phyloP scores from a whole-genome alignment of 305 asterid species.

The Ilex paraguariensis region DNA sequence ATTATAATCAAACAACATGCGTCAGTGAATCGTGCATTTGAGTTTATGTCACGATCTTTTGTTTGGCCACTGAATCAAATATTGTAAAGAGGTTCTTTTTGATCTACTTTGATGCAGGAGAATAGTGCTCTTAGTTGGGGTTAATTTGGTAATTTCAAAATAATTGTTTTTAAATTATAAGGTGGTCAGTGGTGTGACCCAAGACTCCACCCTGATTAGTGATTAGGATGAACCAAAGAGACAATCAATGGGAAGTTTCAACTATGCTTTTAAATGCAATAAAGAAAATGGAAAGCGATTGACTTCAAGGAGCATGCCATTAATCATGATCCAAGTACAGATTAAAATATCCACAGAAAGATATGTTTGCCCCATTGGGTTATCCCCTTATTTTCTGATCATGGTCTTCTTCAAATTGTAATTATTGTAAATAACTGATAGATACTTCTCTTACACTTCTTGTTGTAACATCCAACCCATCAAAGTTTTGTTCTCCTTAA shows the following conservation, averaged over 20 bases:
- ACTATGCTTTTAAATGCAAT: slow-evolving; percentile 15
- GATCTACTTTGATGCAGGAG: too few relatives aligned
- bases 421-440: slow-evolving; percentile 7
- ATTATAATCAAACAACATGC: too few relatives aligned
- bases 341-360: slow-evolving; percentile 9
- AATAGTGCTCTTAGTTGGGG: too few relatives aligned
- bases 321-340: slow-evolving; percentile 17
- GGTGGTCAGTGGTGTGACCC: slow-evolving; percentile 18
- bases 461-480: too few relatives aligned
- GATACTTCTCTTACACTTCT: not conserved
- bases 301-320: slow-evolving; percentile 25
- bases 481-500: too few relatives aligned
- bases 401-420: slow-evolving; percentile 9
- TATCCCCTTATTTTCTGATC: slow-evolving; percentile 10
- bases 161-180: too few relatives aligned
- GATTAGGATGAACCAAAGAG: not conserved
- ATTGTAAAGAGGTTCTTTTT: too few relatives aligned
- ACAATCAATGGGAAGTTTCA: slow-evolving; percentile 23
- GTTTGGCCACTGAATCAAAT: too few relatives aligned
- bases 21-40: too few relatives aligned
- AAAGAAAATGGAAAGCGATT: slow-evolving; percentile 18
- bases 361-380: slow-evolving; percentile 11
- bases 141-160: too few relatives aligned
- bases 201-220: slow-evolving; percentile 22
- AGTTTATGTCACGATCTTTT: too few relatives aligned